Percentiles rank a stretch among this genome's conserved stretches.
These are phyloP conservation scores for Trametes versicolor DNA, from an alignment of 1,284 basidiomycete species.

Conservation along the genomic window DNA sequence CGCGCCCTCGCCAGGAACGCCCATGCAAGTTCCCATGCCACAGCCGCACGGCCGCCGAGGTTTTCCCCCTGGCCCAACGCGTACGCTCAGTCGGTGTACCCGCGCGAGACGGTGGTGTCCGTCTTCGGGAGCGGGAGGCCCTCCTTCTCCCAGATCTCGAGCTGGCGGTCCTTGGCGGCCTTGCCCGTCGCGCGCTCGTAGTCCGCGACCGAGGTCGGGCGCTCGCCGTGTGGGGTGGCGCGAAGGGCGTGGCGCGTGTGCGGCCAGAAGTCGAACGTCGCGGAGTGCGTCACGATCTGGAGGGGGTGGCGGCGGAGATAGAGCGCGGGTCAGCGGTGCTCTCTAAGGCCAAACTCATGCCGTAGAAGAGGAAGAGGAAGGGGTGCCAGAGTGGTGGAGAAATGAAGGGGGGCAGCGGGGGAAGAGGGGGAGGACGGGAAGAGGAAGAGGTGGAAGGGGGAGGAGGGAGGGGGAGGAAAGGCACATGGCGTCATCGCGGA, in stretches of 20 bases:
- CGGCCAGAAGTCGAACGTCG: constrained; percentile 83
- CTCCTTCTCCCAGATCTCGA: constrained; percentile 71
- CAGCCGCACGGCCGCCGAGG: background rate
- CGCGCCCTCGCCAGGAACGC: background rate
- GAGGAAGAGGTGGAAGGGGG: constrained; percentile 1
- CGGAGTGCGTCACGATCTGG: constrained; percentile 78
- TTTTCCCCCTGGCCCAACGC: background rate
- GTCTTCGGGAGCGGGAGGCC: constrained; percentile 55
- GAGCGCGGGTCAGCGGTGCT: constrained; percentile 18
- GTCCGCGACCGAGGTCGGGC: constrained; percentile 77
- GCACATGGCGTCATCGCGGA: constrained; percentile 18
- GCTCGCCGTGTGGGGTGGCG: constrained; percentile 85
- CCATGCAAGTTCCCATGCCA: no score
- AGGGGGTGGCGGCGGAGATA: constrained; percentile 3
- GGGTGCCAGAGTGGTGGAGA: background rate
- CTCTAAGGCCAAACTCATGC: background rate
- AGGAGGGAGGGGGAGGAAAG: background rate
- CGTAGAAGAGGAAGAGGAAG: background rate
- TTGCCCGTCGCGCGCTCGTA: constrained; percentile 73
- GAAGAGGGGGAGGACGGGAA: constrained; percentile 1
- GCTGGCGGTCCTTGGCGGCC: constrained; percentile 69
- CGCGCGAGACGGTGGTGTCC: constrained; percentile 52
- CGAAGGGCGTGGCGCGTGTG: constrained; percentile 80
- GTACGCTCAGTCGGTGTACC: constrained; percentile 66
- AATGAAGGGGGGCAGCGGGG: background rate